Evolutionary conservation across 345 rosid genomes (phyloP), one percentile per base, ranked within the genome.

Genomic region (Melaleuca alternifolia): DNA sequence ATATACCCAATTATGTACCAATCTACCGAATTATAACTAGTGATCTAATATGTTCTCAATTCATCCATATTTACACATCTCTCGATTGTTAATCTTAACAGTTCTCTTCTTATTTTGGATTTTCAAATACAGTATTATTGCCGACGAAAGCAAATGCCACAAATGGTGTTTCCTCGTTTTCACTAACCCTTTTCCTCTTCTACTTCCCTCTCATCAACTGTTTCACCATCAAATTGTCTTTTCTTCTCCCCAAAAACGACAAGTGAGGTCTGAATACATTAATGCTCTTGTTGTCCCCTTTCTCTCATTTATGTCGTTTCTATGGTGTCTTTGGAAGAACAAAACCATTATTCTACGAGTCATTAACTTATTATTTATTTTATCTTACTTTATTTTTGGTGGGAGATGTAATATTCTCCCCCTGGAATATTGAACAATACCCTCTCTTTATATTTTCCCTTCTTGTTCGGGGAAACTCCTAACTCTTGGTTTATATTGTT

Each of bases 21-120:
- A 62, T 28, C 3, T 0, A 61, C 0, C 6, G 28, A 62, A 13
- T 62, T 0, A 1, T 0, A 0, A 30, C 6, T 14, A 28, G 44
- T 2, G 0, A 4, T 15, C 6, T 62, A 8, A 62, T 6, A 1
- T 1, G 37, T n/a, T 8, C 6, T 2, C 30, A 2, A 62, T 62
- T 11, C 44, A 7, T 30, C 1, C 44, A 15, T 62, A 62, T 7
- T 30, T 30, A 15, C 11, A 28, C 21, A 28, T 62, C 28, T 30
- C 76, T 62, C 1, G 37, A 14, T 62, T 15, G 21, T 0, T 21
- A 15, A 62, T 30, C 41, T 28, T 0, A 14, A 8, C 28, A 62
- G 28, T 62, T 28, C 30, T 14, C 21, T 6, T 28, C 28, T 33
- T 6, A 3, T 11, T 30, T 15, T 28, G 3, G 30, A 62, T 28